A percentile compares a stretch with the other conserved stretches of the same genome.
Evolutionary conservation across 371 early-diverging fungal species (phyloP).

Genomic region (Apophysomyces variabilis): DNA sequence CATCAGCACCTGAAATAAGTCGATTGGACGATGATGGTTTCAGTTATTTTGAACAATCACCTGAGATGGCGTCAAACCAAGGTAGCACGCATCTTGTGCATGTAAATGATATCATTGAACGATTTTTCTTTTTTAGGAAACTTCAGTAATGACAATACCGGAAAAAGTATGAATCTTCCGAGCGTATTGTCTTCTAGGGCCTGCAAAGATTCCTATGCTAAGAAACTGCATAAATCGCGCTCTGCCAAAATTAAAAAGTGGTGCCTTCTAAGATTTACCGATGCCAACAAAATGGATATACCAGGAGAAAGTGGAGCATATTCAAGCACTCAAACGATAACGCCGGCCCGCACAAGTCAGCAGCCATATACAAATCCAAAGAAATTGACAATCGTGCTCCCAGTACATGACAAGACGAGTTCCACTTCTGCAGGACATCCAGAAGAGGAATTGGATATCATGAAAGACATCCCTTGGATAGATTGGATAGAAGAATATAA

Average conservation of each 20-base stretch:
- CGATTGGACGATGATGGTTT: conserved; percentile 10
- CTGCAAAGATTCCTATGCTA: conserved; percentile 26
- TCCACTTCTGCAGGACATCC: not conserved
- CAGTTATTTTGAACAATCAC: conserved; percentile 11
- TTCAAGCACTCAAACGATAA: conserved; percentile 8
- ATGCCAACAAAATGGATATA: not conserved
- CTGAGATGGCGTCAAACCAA: conserved; percentile 3
- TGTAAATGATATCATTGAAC: not conserved
- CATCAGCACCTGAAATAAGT: conserved; percentile 5
- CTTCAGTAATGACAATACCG: not conserved
- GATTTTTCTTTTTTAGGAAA: conserved; percentile 7
- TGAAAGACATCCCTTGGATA: conserved; percentile 48
- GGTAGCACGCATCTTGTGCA: not conserved
- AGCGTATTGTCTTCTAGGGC: not conserved
- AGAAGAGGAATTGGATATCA: conserved; percentile 16
- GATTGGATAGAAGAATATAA: conserved; percentile 58
- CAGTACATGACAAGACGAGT: conserved; percentile 20
- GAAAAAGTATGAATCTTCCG: not conserved
- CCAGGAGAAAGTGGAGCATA: not conserved
- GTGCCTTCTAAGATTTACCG: conserved; percentile 25
- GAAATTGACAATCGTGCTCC: conserved; percentile 48
- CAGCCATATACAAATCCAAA: conserved; percentile 20
- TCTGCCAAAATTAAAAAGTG: conserved; percentile 52
- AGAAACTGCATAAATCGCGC: conserved; percentile 46
- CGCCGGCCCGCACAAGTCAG: conserved; percentile 16